Percentiles rank a stretch among this genome's conserved stretches.
phyloP scores from a whole-genome alignment of 345 rosid species.

The Eucalyptus caleyi region DNA sequence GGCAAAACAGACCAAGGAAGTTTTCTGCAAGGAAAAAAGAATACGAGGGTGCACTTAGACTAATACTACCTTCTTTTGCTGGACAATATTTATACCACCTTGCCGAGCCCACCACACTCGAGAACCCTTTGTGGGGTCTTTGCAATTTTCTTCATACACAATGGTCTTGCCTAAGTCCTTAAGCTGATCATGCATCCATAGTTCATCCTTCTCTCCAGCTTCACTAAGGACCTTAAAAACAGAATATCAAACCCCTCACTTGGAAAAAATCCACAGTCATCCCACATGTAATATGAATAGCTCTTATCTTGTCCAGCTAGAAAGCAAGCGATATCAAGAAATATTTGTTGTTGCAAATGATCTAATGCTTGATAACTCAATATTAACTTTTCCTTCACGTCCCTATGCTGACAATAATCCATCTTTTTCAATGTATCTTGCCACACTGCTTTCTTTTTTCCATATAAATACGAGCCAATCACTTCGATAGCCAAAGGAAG shows the following conservation, averaged over 20 bases:
- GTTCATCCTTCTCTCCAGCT: fast-evolving
- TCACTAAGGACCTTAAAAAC: neutral
- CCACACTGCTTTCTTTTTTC: neutral
- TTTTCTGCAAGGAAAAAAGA: neutral
- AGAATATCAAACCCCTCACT: neutral
- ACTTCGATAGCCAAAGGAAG: neutral
- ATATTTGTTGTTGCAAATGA: neutral
- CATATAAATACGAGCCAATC: neutral
- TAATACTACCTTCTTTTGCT: neutral
- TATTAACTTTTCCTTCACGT: neutral
- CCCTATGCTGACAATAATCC: neutral
- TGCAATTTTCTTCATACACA: neutral
- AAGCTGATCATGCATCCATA: neutral
- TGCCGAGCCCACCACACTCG: fast-evolving
- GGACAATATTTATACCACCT: neutral
- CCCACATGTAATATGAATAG: neutral
- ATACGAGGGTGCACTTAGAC: neutral
- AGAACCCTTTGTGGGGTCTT: neutral
- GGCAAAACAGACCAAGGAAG: neutral
- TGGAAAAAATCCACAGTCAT: neutral
- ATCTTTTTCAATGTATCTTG: neutral
- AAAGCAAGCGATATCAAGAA: neutral
- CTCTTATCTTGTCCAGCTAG: neutral
- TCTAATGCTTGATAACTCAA: neutral
- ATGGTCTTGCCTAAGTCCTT: neutral